Conservation (phyloP, 805 yeast species). For the Lipomyces yamadae region DNA sequence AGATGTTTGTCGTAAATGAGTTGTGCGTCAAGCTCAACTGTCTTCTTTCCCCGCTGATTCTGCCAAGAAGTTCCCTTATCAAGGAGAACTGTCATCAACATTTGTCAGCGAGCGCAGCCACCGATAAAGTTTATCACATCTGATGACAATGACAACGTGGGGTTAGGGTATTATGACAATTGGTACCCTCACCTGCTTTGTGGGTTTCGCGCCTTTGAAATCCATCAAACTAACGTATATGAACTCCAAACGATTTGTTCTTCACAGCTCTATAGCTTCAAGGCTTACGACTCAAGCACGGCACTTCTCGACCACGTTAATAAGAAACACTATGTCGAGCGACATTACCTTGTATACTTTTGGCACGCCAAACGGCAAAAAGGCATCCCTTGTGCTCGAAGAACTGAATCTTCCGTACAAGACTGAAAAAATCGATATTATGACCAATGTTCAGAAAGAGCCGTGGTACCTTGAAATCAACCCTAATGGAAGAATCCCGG, state of each 20-base stretch:
- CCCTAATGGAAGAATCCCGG: conserved; percentile 69
- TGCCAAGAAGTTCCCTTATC: too few relatives aligned
- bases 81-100: too few relatives aligned
- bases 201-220: too few relatives aligned
- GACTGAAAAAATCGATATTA: conserved; percentile 51
- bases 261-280: conserved; percentile 2
- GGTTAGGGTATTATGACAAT: too few relatives aligned
- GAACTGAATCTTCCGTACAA: conserved; percentile 44
- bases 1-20: too few relatives aligned
- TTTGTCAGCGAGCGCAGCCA: too few relatives aligned
- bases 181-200: too few relatives aligned
- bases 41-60: too few relatives aligned
- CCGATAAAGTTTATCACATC: too few relatives aligned
- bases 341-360: conserved; percentile 41
- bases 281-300: conserved; percentile 5
- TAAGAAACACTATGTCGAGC: conserved; percentile 10
- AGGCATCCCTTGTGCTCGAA: conserved; percentile 48
- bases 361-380: conserved; percentile 52
- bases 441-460: conserved; percentile 55
- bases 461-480: conserved; percentile 62
- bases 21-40: too few relatives aligned
- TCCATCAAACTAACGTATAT: neutral
- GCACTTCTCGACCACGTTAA: conserved; percentile 8
- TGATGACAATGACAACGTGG: too few relatives aligned
- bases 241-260: neutral